Base-by-base conservation (phyloP, 2,329 filamentous ascomycete genomes). In the Pyrenophora graminea region DNA sequence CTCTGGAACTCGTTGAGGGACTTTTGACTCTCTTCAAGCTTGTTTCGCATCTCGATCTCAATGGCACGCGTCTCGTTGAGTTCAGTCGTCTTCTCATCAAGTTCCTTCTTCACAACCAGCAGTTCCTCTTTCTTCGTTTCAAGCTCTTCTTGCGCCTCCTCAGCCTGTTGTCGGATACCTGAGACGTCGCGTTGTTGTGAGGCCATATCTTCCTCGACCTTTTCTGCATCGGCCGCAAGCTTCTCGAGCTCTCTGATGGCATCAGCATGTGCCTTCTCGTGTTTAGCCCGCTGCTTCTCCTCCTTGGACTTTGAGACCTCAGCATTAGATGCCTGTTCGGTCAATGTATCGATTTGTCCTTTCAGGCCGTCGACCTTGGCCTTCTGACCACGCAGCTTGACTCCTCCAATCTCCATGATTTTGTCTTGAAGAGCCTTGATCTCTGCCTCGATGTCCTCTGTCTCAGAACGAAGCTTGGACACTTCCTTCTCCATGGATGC, bases 21-120 rank as follows among this genome's bases (percentile, higher is more conserved):
- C 76, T 99, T 99, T 61, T 96, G 89, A 71, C 93, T 94, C 69
- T 97, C 93, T 68, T 97, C 94, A 1, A 99, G 86, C 77, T 96
- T 96, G 76, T 97, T 97, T 57, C 90, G 89, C 91, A 97, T 97
- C 74, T 99, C 94, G 55, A 99, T 97, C 73, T 99, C 94, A 3
- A 88, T 80, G 0, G 91, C 92, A 8, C 93, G 85, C 0, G 89
- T 96, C 67, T 91, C 88, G 68, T 97, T 97, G 49, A 97, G 81
- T 70, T 95, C 91, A 0, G 86, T 78, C 1, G 85, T 88, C 79
- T 92, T 96, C 63, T 89, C 86, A 60, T 99, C 93, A 9, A 97
- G 81, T 64, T 96, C 90, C 3, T 83, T 79, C 76, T 97, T 99
- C 48, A 97, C 74, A 8, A 83, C 79, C 39, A 86, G 82, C 3